Conservation (phyloP, 2,329 filamentous ascomycete genomes). For the Pseudogymnoascus sp. region DNA sequence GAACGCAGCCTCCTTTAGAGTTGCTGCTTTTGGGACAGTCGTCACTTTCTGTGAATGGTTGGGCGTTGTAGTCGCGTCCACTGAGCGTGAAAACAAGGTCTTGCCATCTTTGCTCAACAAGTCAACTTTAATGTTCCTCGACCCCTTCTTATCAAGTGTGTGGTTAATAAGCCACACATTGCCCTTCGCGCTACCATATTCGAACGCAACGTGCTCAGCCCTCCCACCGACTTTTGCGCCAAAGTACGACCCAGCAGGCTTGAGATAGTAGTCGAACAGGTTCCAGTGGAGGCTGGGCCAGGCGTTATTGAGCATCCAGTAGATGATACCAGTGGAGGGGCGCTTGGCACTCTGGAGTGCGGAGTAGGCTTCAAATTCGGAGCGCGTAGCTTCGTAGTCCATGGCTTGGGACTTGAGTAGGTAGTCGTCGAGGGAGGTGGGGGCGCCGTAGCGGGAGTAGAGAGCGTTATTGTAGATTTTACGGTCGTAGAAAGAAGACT, state of each 20-base stretch:
- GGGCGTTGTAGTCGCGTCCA: slow-evolving; percentile 33
- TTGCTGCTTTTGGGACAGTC: slow-evolving; percentile 27
- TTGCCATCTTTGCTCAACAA: slow-evolving; percentile 42
- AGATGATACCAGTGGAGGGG: slow-evolving; percentile 51
- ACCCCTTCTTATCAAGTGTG: slow-evolving; percentile 32
- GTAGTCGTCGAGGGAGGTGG: slow-evolving; percentile 47
- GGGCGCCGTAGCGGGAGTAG: slow-evolving; percentile 42
- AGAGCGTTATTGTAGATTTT: slow-evolving; percentile 50
- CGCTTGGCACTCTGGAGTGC: slow-evolving; percentile 40
- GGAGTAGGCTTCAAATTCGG: slow-evolving; percentile 49
- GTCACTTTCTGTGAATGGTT: slow-evolving; percentile 36
- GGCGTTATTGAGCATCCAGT: slow-evolving; percentile 60
- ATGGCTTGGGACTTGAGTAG: slow-evolving; percentile 50
- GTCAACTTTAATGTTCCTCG: slow-evolving; percentile 39
- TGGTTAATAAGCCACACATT: slow-evolving; percentile 47
- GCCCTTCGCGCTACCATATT: slow-evolving; percentile 36
- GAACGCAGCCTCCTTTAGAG: slow-evolving; percentile 38
- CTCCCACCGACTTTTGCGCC: slow-evolving; percentile 45
- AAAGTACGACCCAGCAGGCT: slow-evolving; percentile 49
- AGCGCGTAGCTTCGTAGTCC: slow-evolving; percentile 55
- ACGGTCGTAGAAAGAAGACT: slow-evolving; percentile 46
- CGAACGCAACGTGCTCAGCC: slow-evolving; percentile 46
- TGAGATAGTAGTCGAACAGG: slow-evolving; percentile 54
- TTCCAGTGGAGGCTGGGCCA: slow-evolving; percentile 60
- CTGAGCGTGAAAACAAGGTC: slow-evolving; percentile 29